Evolutionary conservation across 2,329 filamentous ascomycete species (phyloP).

Genomic region (Hymenoscyphus linearis): DNA sequence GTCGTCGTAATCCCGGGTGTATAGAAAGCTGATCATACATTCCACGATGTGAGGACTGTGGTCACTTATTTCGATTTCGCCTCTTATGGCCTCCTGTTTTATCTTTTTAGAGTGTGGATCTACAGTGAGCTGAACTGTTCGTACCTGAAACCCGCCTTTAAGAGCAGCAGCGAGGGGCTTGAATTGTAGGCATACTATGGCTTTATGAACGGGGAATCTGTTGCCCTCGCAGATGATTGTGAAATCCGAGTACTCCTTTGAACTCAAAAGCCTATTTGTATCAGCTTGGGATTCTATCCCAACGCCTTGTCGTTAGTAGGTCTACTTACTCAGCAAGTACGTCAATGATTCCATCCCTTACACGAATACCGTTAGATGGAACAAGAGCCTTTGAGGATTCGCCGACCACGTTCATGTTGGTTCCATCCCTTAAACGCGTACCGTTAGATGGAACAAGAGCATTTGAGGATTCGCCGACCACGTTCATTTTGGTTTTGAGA

Average conservation of each 20-base stretch:
- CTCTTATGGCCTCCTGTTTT: neutral
- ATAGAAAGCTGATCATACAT: neutral
- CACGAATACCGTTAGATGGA: no score
- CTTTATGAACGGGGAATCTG: neutral
- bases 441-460: no score
- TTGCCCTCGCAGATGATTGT: neutral
- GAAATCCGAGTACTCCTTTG: neutral
- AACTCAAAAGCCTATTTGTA: neutral
- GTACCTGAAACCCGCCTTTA: neutral
- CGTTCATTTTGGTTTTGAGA: no score
- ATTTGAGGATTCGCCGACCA: no score
- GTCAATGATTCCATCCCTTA: no score
- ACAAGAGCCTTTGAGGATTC: no score
- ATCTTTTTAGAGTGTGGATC: neutral
- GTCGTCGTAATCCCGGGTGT: neutral
- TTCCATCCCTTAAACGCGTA: no score
- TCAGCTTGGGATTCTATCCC: neutral
- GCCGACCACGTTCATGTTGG: no score
- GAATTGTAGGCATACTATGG: neutral
- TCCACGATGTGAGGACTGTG: neutral
- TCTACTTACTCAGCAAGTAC: no score
- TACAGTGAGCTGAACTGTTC: neutral
- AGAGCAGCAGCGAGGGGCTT: neutral
- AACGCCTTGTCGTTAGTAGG: no score
- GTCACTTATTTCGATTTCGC: neutral